phyloP scores from a whole-genome alignment of 768 basidiomycete genomes.

The Paxillus ammoniavirescens region DNA sequence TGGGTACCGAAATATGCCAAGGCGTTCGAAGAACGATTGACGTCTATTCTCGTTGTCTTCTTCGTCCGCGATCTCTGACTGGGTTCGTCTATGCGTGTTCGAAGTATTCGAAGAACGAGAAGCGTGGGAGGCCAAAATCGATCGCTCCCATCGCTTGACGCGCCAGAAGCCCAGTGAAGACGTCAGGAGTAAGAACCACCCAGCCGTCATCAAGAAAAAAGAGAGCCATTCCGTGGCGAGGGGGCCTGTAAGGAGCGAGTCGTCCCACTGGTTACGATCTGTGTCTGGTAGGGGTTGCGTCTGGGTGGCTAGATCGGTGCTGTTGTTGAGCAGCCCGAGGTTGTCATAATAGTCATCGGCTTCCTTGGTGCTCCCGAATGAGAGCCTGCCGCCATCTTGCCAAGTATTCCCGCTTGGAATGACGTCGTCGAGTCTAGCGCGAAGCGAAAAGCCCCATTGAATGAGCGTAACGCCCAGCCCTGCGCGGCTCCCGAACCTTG shows the following conservation, averaged over 20 bases:
- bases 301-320: constrained; percentile 16
- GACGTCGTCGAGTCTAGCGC: constrained; percentile 48
- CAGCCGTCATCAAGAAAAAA: constrained; percentile 91
- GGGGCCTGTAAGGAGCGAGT: constrained; percentile 49
- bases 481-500: constrained; percentile 88
- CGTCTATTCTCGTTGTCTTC: constrained; percentile 20
- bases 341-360: constrained; percentile 43
- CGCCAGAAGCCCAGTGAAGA: constrained; percentile 90
- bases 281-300: constrained; percentile 8
- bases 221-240: constrained; percentile 91
- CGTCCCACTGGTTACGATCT: constrained; percentile 30
- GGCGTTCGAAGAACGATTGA: constrained; percentile 30
- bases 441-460: constrained; percentile 87
- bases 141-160: constrained; percentile 84
- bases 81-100: constrained; percentile 29
- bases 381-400: constrained; percentile 32
- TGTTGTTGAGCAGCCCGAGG: constrained; percentile 24
- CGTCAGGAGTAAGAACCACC: constrained; percentile 87
- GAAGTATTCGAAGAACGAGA: constrained; percentile 32
- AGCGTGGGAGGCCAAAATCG: constrained; percentile 56
- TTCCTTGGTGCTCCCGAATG: constrained; percentile 44
- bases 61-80: constrained; percentile 26
- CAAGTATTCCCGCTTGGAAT: constrained; percentile 31
- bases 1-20: constrained; percentile 19
- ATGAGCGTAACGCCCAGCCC: constrained; percentile 96